Evolutionary conservation across 495 filamentous ascomycete species (phyloP), one percentile per base, ranked within the genome.

Genomic region (Penicillium daleae): DNA sequence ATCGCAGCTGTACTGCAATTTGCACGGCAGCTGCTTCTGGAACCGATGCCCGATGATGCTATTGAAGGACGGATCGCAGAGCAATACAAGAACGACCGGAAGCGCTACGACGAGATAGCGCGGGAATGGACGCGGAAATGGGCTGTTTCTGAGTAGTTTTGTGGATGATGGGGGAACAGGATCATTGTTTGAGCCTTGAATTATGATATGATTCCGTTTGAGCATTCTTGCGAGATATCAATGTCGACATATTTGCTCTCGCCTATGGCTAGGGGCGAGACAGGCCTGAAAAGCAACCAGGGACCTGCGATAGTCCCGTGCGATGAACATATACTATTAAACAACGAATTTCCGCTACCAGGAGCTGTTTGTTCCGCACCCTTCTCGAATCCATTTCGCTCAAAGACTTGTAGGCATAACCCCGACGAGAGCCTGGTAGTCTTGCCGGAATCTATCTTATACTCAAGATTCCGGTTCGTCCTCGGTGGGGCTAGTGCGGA

Each of bases 41-140:
- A 97, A 81, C 96, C 95, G 6, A 91, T 93, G 82, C 90, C 92
- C 7, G 95, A 99, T 67, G 95, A 99, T 80, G 92, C 95, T 42
- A 88, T 99, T 52, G 95, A 99, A 84, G 79, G 83, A 6, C 80
- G 87, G 49, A 94, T 97, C 65, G 96, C 92, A 22, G 90, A 97
- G 60, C 88, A 94, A 79, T 97, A 84, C 74, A 88, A 88, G 69
- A 85, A 82, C 66, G 86, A 95, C 67, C 78, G 84, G 39, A 80
- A 79, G 57, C 86, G 86, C 69, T 99, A 93, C 67, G 87, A 97
- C 24, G 92, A 93, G 82, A 88, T 86, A 54, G 96, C 91, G 12
- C 85, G 85, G 71, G 81, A 87, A n/a, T 97, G 92, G 83, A 90
- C 92, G 33, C 83, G 84, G 68, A 85, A 87, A 66, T 94, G 96